Evolutionary conservation across 2,329 filamentous ascomycete species (phyloP).

Genomic region (Paraphaeosphaeria minitans): DNA sequence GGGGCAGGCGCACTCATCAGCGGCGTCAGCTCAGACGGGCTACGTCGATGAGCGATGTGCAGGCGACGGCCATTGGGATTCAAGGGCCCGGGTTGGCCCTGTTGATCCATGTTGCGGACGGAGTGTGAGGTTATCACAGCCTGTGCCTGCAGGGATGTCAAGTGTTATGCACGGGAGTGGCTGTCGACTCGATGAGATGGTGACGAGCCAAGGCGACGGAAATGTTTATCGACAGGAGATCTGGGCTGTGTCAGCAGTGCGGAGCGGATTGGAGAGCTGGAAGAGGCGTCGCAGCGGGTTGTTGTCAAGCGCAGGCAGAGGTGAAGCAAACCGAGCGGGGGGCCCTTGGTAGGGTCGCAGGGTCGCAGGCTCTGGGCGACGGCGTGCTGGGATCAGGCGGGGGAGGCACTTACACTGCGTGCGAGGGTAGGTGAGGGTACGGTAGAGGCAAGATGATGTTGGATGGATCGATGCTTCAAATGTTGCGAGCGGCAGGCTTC

Average conservation of each 20-base stretch:
- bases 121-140: slow-evolving; percentile 30
- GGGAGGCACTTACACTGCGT: slow-evolving; percentile 36
- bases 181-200: slow-evolving; percentile 20
- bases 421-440: slow-evolving; percentile 15
- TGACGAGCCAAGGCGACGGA: slow-evolving; percentile 29
- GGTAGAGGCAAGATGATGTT: slow-evolving; percentile 33
- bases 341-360: slow-evolving; percentile 7
- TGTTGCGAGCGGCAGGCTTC: slow-evolving; percentile 23
- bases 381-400: slow-evolving; percentile 33
- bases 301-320: background rate
- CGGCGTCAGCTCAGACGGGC: slow-evolving; percentile 94
- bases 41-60: slow-evolving; percentile 96
- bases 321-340: slow-evolving; percentile 6
- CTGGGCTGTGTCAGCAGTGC: slow-evolving; percentile 31
- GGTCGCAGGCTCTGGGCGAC: slow-evolving; percentile 22
- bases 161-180: slow-evolving; percentile 30
- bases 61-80: slow-evolving; percentile 86
- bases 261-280: background rate
- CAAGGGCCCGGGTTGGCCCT: slow-evolving; percentile 56
- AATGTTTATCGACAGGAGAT: slow-evolving; percentile 29
- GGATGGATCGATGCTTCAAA: slow-evolving; percentile 38
- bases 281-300: slow-evolving; percentile 7
- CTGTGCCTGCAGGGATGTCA: slow-evolving; percentile 26
- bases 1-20: slow-evolving; percentile 84
- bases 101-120: slow-evolving; percentile 51